Conservation (phyloP, 768 basidiomycete genomes). For the Leccinum subgranulosum region DNA sequence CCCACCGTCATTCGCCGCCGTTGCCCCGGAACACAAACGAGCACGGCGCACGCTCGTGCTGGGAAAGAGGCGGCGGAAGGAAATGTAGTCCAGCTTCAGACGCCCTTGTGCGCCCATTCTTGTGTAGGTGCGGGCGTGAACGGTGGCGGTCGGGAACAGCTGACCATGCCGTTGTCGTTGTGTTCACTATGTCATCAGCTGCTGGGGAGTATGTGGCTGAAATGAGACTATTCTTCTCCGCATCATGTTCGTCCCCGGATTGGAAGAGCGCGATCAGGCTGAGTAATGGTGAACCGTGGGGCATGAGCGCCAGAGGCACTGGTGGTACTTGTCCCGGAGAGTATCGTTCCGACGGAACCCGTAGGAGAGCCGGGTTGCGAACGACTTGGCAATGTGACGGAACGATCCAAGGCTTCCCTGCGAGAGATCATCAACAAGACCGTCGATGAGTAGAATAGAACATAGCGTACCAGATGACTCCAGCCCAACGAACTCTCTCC, state of each 20-base stretch:
- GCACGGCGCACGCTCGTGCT: slow-evolving; percentile 36
- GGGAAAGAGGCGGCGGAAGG: slow-evolving; percentile 40
- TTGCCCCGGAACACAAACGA: slow-evolving; percentile 52
- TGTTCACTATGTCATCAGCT: slow-evolving; percentile 31
- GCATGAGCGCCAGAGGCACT: too few species aligned
- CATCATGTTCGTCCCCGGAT: slow-evolving; percentile 45
- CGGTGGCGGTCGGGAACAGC: background rate
- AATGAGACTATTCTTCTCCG: slow-evolving; percentile 41
- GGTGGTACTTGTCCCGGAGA: too few species aligned
- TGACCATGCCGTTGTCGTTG: slow-evolving; percentile 5
- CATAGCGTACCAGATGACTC: too few species aligned
- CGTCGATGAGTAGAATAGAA: too few species aligned
- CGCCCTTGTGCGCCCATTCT: too few species aligned
- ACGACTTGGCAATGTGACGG: too few species aligned
- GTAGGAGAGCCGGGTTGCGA: too few species aligned
- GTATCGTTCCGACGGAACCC: too few species aligned
- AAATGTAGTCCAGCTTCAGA: slow-evolving; percentile 27
- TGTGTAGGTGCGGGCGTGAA: background rate
- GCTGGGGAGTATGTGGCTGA: slow-evolving; percentile 35
- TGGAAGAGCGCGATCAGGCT: slow-evolving; percentile 35
- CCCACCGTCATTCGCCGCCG: slow-evolving; percentile 53
- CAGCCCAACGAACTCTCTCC: too few species aligned
- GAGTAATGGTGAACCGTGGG: slow-evolving; percentile 23
- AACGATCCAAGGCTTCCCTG: too few species aligned
- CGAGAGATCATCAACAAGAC: too few species aligned